Conservation (phyloP, 306 rosid genomes). For the Acacia acuminata region DNA sequence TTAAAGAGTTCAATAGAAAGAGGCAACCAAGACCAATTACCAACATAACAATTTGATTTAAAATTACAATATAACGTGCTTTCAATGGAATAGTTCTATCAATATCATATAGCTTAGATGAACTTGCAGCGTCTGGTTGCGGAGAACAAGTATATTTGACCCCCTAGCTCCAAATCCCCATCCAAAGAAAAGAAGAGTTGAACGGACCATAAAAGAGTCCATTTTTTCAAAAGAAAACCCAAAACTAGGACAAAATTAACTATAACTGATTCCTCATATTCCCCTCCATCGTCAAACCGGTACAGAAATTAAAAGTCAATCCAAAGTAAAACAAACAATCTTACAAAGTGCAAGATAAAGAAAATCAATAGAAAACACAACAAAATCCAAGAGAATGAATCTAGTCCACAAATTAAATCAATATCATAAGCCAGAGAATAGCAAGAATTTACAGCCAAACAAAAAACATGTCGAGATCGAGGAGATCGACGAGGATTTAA, state of each 20-base stretch:
- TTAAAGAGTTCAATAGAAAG: background rate
- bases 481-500: no score
- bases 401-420: slow-evolving; percentile 15
- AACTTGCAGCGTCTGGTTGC: background rate
- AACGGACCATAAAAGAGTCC: background rate
- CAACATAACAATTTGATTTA: background rate
- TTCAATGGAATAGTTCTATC: background rate
- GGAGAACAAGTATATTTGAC: background rate
- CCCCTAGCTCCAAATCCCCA: background rate
- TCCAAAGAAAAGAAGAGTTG: background rate
- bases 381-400: slow-evolving; percentile 32
- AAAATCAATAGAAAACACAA: background rate
- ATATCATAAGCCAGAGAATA: no score
- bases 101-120: background rate
- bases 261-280: background rate
- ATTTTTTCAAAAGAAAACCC: background rate
- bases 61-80: background rate
- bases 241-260: background rate
- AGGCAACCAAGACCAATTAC: slow-evolving; percentile 3
- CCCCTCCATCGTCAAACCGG: background rate
- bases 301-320: slow-evolving; percentile 18
- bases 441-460: no score
- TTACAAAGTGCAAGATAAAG: background rate
- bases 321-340: background rate
- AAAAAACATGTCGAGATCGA: no score